Conservation (phyloP, 129 eudicot genomes). For the Cynara cardunculus region DNA sequence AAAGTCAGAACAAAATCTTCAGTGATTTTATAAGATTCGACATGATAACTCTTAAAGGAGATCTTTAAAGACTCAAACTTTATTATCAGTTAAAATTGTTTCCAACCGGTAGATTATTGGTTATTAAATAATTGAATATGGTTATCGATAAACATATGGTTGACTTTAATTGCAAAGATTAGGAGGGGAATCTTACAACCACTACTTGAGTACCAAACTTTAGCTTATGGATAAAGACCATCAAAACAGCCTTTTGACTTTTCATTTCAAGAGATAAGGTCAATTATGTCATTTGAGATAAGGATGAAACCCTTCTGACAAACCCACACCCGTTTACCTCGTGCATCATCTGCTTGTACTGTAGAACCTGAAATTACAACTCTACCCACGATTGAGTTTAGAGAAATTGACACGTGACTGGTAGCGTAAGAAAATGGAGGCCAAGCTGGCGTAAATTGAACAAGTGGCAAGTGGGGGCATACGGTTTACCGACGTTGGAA, state of each 20-base stretch:
- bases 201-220: constrained; percentile 23
- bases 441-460: constrained; percentile 26
- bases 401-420: not conserved
- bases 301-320: constrained; percentile 14
- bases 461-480: constrained; percentile 32
- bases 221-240: constrained; percentile 2
- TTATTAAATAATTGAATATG: constrained; percentile 5
- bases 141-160: not conserved
- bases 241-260: constrained; percentile 9
- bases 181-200: constrained; percentile 16
- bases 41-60: no score
- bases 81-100: no score
- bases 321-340: not conserved
- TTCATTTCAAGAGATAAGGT: constrained; percentile 17
- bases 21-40: no score
- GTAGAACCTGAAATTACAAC: not conserved
- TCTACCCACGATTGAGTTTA: not conserved
- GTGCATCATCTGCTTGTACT: not conserved
- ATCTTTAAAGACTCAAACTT: no score
- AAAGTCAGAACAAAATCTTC: no score
- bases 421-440: constrained; percentile 5
- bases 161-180: constrained; percentile 10
- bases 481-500: constrained; percentile 11
- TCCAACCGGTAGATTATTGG: not conserved
- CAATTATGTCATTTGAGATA: constrained; percentile 17